Conservation (phyloP, 495 filamentous ascomycete species). For the Daldinia concentrica region DNA sequence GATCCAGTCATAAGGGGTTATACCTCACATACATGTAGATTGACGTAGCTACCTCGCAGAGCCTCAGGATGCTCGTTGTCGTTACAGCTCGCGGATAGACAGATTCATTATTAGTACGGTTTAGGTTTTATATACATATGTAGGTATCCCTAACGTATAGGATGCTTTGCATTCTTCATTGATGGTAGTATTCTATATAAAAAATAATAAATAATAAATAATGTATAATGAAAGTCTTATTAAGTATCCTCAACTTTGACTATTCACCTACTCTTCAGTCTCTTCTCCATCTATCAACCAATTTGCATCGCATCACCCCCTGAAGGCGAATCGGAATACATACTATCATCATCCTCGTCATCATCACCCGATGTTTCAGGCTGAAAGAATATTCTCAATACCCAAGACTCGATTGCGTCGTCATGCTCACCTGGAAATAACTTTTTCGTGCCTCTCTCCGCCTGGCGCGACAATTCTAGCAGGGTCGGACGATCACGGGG, state of each 20-base stretch:
- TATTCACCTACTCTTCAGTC: neutral
- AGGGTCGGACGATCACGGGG: conserved; percentile 4
- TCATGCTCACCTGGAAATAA: conserved; percentile 1
- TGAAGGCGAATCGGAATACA: no score
- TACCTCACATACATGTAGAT: conserved; percentile 7
- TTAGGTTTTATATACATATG: no score
- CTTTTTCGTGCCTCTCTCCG: neutral
- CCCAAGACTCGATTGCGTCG: conserved; percentile 11
- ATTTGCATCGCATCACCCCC: neutral
- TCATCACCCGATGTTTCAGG: neutral
- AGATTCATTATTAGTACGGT: neutral
- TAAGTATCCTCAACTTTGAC: neutral
- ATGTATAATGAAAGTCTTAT: neutral
- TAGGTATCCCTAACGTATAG: no score
- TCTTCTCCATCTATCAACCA: no score
- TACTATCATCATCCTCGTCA: no score
- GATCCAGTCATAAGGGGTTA: neutral
- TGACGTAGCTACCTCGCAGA: conserved; percentile 15
- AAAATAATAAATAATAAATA: no score
- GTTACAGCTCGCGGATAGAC: neutral
- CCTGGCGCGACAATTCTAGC: neutral
- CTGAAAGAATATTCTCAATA: neutral
- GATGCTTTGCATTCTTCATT: neutral
- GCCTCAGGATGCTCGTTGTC: conserved; percentile 11
- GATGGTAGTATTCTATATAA: neutral